Percentiles rank a stretch among this genome's conserved stretches.
phyloP scores from a whole-genome alignment of 257 asterid species.

The Solanum medicagineum region DNA sequence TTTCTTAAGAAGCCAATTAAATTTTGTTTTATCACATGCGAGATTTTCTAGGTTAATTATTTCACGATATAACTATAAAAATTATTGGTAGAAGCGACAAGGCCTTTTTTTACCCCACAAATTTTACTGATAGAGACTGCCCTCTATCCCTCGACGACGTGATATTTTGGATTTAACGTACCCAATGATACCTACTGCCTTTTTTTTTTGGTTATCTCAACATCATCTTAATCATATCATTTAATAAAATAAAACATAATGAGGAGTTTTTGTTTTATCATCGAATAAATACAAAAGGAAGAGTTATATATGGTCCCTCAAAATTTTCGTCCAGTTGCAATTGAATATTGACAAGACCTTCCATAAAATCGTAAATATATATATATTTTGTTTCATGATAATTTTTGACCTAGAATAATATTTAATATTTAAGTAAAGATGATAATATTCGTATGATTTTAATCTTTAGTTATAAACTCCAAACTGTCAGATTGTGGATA shows the following conservation, averaged over 20 bases:
- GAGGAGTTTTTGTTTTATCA: not conserved
- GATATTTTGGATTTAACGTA: not conserved
- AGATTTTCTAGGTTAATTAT: too few relatives aligned
- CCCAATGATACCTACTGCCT: not conserved
- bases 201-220: not conserved
- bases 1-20: too few relatives aligned
- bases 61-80: too few relatives aligned
- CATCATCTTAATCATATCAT: not conserved
- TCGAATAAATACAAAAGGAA: not conserved
- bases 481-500: too few relatives aligned
- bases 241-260: not conserved
- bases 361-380: not conserved
- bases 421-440: too few relatives aligned
- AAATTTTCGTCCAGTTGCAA: not conserved
- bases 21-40: too few relatives aligned
- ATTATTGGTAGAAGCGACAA: too few relatives aligned
- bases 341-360: not conserved
- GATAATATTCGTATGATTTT: too few relatives aligned
- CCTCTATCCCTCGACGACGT: not conserved
- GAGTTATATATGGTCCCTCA: not conserved
- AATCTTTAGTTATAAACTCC: too few relatives aligned
- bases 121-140: too few relatives aligned
- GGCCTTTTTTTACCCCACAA: too few relatives aligned
- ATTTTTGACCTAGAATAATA: too few relatives aligned
- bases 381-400: fast-evolving